These are phyloP conservation scores for Kuraishia hungarica DNA, from an alignment of 805 yeast genomes.

Conservation along the genomic window DNA sequence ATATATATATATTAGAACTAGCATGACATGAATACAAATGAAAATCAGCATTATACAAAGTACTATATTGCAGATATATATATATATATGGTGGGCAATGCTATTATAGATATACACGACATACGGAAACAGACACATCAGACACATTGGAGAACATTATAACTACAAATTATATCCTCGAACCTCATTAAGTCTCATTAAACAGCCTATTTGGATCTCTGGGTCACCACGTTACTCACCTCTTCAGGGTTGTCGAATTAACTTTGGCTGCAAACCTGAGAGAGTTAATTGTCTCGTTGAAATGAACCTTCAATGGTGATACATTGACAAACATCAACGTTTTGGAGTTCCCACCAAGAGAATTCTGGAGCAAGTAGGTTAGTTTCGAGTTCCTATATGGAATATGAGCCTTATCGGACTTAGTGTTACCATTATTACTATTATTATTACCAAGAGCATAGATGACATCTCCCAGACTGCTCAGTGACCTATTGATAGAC, in stretches of 20 bases:
- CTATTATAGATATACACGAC: no score
- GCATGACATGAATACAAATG: background rate
- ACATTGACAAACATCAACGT: slow-evolving; percentile 90
- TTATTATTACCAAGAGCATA: slow-evolving; percentile 48
- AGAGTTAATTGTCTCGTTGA: slow-evolving; percentile 75
- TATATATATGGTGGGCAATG: no score
- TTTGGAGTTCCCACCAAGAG: slow-evolving; percentile 79
- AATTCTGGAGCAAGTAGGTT: slow-evolving; percentile 77
- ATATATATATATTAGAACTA: background rate
- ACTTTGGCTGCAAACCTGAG: slow-evolving; percentile 85
- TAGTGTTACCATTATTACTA: no score
- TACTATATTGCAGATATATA: no score
- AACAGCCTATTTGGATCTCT: no score
- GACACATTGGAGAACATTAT: no score
- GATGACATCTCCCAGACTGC: slow-evolving; percentile 87
- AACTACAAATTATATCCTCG: no score
- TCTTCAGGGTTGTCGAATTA: no score
- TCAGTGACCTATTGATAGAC: slow-evolving; percentile 79
- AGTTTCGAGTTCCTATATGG: slow-evolving; percentile 68
- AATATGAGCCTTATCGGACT: slow-evolving; percentile 33
- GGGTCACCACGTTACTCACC: no score
- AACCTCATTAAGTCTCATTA: no score
- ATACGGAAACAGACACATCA: no score
- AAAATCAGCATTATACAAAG: no score
- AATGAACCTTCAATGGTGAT: slow-evolving; percentile 55